phyloP scores from a whole-genome alignment of 306 rosid genomes.

The Quercus mongolica region DNA sequence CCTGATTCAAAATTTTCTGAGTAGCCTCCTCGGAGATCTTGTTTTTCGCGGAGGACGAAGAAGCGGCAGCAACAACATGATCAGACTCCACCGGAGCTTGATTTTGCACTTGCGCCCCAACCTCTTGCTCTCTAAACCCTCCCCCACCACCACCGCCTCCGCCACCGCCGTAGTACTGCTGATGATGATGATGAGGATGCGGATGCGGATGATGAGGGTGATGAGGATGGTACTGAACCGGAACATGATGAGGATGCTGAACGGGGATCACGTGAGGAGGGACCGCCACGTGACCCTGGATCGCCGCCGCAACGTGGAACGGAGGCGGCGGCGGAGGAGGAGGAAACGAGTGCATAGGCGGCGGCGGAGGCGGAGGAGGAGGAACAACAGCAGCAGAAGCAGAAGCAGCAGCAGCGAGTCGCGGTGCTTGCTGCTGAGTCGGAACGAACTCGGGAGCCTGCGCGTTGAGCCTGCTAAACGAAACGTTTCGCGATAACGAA shows the following conservation, averaged over 20 bases:
- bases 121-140: slow-evolving; percentile 42
- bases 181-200: slow-evolving; percentile 37
- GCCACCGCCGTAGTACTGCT: not conserved
- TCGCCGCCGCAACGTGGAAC: slow-evolving; percentile 43
- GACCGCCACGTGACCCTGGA: slow-evolving; percentile 47
- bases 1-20: slow-evolving; percentile 87
- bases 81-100: slow-evolving; percentile 34
- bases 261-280: slow-evolving; percentile 38
- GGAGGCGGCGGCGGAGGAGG: slow-evolving; percentile 41
- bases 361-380: not conserved
- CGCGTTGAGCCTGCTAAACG: slow-evolving; percentile 87
- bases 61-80: slow-evolving; percentile 5
- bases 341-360: slow-evolving; percentile 27
- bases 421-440: slow-evolving; percentile 34
- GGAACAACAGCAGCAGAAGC: slow-evolving; percentile 46
- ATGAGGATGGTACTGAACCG: slow-evolving; percentile 52
- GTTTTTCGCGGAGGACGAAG: slow-evolving; percentile 34
- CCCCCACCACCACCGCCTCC: slow-evolving; percentile 16
- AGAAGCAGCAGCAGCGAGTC: slow-evolving; percentile 35
- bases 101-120: slow-evolving; percentile 21
- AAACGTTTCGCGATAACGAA: slow-evolving; percentile 47
- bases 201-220: slow-evolving; percentile 35
- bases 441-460: slow-evolving; percentile 89
- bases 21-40: slow-evolving; percentile 68
- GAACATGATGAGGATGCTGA: slow-evolving; percentile 45